Evolutionary conservation across 2,329 filamentous ascomycete genomes (phyloP).

Genomic region (Botrytis squamosa): DNA sequence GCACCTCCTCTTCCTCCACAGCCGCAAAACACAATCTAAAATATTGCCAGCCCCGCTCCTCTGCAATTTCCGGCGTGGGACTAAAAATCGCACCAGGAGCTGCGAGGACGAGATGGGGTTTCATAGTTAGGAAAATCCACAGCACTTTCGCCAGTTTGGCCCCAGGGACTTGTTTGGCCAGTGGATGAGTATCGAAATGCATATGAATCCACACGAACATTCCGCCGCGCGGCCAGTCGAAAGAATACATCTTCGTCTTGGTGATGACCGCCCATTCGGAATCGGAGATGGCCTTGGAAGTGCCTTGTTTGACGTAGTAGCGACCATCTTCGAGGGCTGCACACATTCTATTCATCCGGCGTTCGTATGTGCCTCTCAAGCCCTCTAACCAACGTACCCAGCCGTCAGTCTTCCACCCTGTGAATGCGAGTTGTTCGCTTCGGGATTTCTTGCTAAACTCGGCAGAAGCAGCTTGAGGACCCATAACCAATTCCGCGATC

Average conservation of each 20-base stretch:
- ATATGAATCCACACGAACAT: conserved; percentile 90
- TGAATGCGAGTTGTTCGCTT: conserved; percentile 40
- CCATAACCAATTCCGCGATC: conserved; percentile 74
- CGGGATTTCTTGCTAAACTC: conserved; percentile 44
- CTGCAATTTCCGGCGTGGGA: conserved; percentile 58
- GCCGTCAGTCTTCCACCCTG: conserved; percentile 75
- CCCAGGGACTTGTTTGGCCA: conserved; percentile 56
- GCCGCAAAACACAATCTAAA: conserved; percentile 83
- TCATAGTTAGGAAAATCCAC: conserved; percentile 68
- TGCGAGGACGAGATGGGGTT: conserved; percentile 68
- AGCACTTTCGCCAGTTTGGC: conserved; percentile 61
- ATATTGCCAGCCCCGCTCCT: conserved; percentile 65
- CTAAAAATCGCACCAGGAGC: conserved; percentile 73
- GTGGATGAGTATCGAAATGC: conserved; percentile 69
- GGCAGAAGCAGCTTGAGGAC: conserved; percentile 58
- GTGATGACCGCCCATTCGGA: conserved; percentile 73
- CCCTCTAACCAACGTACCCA: conserved; percentile 92
- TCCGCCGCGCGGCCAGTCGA: conserved; percentile 77
- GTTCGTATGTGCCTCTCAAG: conserved; percentile 78
- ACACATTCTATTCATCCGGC: conserved; percentile 80
- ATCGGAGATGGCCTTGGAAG: conserved; percentile 52
- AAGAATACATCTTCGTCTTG: conserved; percentile 72
- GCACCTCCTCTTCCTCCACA: conserved; percentile 69
- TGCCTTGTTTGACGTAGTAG: conserved; percentile 63
- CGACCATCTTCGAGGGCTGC: conserved; percentile 66